phyloP scores from a whole-genome alignment of 1,139 yeast species.

The Yamadazyma siamensis region DNA sequence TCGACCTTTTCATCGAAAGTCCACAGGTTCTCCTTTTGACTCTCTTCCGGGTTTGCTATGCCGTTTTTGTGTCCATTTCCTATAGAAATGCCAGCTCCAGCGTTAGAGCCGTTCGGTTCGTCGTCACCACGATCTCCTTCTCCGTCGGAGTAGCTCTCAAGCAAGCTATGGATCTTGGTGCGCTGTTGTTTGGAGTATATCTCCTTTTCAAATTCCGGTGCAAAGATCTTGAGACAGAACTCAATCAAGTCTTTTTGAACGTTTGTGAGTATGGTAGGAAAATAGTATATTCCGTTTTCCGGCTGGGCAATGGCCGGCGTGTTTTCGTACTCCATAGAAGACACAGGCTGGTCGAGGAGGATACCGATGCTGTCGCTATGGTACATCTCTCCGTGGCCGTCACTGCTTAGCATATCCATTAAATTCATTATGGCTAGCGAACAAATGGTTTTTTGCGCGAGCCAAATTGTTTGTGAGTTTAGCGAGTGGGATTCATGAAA shows the following conservation, averaged over 20 bases:
- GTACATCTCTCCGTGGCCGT: constrained; percentile 14
- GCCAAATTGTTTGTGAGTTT: too few relatives aligned
- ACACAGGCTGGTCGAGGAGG: constrained; percentile 8
- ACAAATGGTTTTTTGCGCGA: constrained; percentile 3
- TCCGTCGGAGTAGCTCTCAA: constrained; percentile 17
- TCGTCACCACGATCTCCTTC: constrained; percentile 5
- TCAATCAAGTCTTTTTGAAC: constrained; percentile 58
- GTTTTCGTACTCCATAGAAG: background rate
- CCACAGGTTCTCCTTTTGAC: too few relatives aligned
- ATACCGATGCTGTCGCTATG: constrained; percentile 6
- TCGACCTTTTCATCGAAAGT: constrained; percentile 11
- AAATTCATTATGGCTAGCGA: too few relatives aligned
- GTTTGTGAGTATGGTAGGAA: constrained; percentile 55
- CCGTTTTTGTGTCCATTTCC: background rate
- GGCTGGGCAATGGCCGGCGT: constrained; percentile 9
- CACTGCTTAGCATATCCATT: constrained; percentile 32
- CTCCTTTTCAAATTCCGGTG: constrained; percentile 38
- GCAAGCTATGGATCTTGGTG: constrained; percentile 36
- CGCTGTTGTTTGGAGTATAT: constrained; percentile 21
- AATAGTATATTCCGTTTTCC: constrained; percentile 33
- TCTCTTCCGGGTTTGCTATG: too few relatives aligned
- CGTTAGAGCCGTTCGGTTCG: too few relatives aligned
- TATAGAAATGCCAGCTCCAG: too few relatives aligned
- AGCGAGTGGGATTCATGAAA: too few relatives aligned
- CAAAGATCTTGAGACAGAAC: constrained; percentile 50